phyloP scores from a whole-genome alignment of 495 filamentous ascomycete species.

The Symbiotaphrina buchneri region DNA sequence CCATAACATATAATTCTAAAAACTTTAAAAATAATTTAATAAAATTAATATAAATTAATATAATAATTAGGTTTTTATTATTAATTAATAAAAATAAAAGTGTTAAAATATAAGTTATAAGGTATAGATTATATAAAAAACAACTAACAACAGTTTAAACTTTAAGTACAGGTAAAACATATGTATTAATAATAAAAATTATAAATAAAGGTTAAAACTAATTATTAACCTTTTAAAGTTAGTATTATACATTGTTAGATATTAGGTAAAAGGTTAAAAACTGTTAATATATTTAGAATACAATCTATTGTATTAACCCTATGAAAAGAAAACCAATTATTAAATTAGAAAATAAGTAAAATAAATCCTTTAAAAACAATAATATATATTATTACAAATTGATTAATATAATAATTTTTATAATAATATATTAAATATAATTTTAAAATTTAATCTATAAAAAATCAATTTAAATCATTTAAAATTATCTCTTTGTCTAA shows the following conservation, averaged over 20 bases:
- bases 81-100: constrained; percentile 6
- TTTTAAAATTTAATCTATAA: no score
- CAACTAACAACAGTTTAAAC: constrained; percentile 4
- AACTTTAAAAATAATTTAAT: constrained; percentile 5
- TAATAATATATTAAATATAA: no score
- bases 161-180: constrained; percentile 1
- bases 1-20: constrained; percentile 4
- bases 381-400: constrained; percentile 11
- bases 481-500: no score
- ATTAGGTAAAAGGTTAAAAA: constrained; percentile 2
- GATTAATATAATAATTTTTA: no score
- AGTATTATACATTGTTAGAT: constrained; percentile 5
- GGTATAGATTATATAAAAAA: constrained; percentile 5
- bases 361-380: no score
- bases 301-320: constrained; percentile 6
- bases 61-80: no score
- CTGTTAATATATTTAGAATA: no score
- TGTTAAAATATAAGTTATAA: constrained; percentile 6
- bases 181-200: constrained; percentile 5
- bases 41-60: constrained; percentile 1
- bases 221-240: no score
- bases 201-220: constrained; percentile 4
- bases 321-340: constrained; percentile 8
- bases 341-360: constrained; percentile 11
- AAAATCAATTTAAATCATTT: no score